phyloP scores from a whole-genome alignment of 495 filamentous ascomycete genomes.

The Bryoglossum gracile region DNA sequence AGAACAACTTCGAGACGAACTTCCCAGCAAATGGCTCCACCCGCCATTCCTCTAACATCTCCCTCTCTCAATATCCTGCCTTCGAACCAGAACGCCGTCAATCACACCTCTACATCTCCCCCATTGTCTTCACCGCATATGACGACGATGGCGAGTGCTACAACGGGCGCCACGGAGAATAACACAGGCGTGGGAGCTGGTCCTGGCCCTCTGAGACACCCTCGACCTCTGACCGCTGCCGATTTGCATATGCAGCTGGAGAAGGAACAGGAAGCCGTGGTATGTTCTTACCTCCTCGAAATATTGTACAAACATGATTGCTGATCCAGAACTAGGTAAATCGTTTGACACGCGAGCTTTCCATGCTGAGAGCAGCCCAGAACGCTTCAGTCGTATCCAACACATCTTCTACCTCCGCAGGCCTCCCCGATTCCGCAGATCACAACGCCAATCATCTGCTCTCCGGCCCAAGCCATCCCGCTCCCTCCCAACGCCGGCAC shows the following conservation, averaged over 20 bases:
- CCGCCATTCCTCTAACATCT: slow-evolving; percentile 16
- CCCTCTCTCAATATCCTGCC: slow-evolving; percentile 36
- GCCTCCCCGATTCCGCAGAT: slow-evolving; percentile 47
- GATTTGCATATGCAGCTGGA: slow-evolving; percentile 83
- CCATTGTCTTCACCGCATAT: slow-evolving; percentile 18
- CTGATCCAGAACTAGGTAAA: slow-evolving; percentile 82
- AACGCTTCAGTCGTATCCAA: slow-evolving; percentile 79
- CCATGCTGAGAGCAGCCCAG: slow-evolving; percentile 66
- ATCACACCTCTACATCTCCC: slow-evolving; percentile 32
- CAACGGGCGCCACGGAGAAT: slow-evolving; percentile 30
- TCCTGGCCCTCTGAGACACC: slow-evolving; percentile 70
- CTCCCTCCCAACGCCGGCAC: slow-evolving; percentile 49
- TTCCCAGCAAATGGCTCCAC: slow-evolving; percentile 16
- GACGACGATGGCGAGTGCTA: slow-evolving; percentile 3
- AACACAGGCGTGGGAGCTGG: slow-evolving; percentile 51
- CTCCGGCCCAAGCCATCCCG: slow-evolving; percentile 38
- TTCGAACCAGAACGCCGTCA: slow-evolving; percentile 45
- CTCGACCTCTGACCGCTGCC: slow-evolving; percentile 74
- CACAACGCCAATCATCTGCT: slow-evolving; percentile 41
- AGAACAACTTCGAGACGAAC: slow-evolving; percentile 18
- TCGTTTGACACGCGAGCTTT: slow-evolving; percentile 80
- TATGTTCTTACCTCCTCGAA: no score
- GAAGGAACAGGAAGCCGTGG: slow-evolving; percentile 91
- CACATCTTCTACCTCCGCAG: slow-evolving; percentile 59
- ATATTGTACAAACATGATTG: no score